Percentiles rank a stretch among this genome's conserved stretches.
These are phyloP conservation scores for Tympanopsis confertula DNA, from an alignment of 2,329 filamentous ascomycete genomes.

Conservation along the genomic window DNA sequence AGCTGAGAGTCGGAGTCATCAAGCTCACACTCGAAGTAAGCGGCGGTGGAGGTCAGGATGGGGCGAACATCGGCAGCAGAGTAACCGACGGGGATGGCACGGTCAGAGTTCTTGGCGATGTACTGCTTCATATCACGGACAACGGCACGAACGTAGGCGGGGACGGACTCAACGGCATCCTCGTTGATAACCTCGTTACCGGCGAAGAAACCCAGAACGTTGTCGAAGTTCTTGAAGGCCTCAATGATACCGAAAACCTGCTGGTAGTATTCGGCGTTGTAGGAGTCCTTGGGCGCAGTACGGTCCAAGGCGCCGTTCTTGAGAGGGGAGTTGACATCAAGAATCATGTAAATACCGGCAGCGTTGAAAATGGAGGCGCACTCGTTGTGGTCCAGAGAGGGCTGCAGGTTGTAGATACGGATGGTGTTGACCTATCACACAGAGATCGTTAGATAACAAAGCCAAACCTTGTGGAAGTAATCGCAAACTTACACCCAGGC, in stretches of 20 bases:
- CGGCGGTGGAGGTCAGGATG: slow-evolving; percentile 38
- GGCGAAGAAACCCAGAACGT: slow-evolving; percentile 33
- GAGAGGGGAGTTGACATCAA: slow-evolving; percentile 20
- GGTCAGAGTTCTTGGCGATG: slow-evolving; percentile 34
- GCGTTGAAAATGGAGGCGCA: slow-evolving; percentile 21
- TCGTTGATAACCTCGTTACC: slow-evolving; percentile 46
- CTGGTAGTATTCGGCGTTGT: slow-evolving; percentile 16
- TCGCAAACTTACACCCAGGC: slow-evolving; percentile 7
- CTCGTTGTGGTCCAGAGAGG: slow-evolving; percentile 17
- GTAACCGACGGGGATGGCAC: slow-evolving; percentile 41
- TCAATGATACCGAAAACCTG: slow-evolving; percentile 20
- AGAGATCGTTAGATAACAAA: too few relatives aligned
- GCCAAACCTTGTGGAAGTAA: not conserved
- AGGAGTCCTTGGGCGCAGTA: slow-evolving; percentile 11
- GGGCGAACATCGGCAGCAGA: slow-evolving; percentile 43
- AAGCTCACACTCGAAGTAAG: slow-evolving; percentile 36
- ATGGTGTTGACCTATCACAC: slow-evolving; percentile 19
- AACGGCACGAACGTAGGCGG: slow-evolving; percentile 36
- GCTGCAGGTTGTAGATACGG: slow-evolving; percentile 21
- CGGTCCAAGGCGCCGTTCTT: slow-evolving; percentile 15
- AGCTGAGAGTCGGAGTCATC: slow-evolving; percentile 17
- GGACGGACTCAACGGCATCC: slow-evolving; percentile 28
- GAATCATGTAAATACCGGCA: slow-evolving; percentile 18
- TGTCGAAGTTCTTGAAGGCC: slow-evolving; percentile 20
- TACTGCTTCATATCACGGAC: slow-evolving; percentile 46